Base-by-base conservation (phyloP, 805 yeast species). In the Gaillardinia entomophila region DNA sequence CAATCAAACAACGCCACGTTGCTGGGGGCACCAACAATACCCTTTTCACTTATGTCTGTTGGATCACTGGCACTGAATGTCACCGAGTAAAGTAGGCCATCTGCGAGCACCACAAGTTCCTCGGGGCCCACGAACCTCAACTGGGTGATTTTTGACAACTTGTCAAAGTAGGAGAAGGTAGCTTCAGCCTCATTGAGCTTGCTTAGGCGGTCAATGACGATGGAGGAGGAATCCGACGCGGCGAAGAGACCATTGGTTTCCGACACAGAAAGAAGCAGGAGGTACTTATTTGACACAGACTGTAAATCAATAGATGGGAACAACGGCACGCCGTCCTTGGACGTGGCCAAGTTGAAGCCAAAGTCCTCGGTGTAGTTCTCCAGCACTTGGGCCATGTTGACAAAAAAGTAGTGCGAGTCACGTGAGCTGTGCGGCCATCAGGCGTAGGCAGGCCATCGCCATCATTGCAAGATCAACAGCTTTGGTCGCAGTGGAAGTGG, bases 291-390 rank as follows among this genome's bases (percentile, higher is more conserved):
- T 3, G 36, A 28, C 16, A 30, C 15, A 4, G 36, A 26, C 53
- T 35, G 18, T 36, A 52, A 32, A 52, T 57, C 51, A 39, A 67
- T 12, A 60, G 70, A 19, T 36, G 41, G 41, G 17, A 49, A 45
- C 2, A 51, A 37, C n/a, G 23, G 30, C 14, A 40, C 28, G 2
- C 69, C 73, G 12, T 53, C 45, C 31, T 50, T 60, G 10, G 41
- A 38, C 5, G 57, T 37, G n/a, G 63, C 66, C 13, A 69, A 43
- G 22, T 62, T 67, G 53, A 69, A 71, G 4, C 75, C 75, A 37
- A 66, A 57, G 41, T 66, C 70, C 36, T 66, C 70, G 22, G 8
- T 19, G 22, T 19, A 19, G 22, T 19, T 19, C 10, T 19, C 22
- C 10, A 6, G 8, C 22, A 19, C 22, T 19, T 19, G 8, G 10